Percentiles rank a stretch among this genome's conserved stretches.
phyloP scores from a whole-genome alignment of 2,329 filamentous ascomycete species.

The Alternaria tenuissima region DNA sequence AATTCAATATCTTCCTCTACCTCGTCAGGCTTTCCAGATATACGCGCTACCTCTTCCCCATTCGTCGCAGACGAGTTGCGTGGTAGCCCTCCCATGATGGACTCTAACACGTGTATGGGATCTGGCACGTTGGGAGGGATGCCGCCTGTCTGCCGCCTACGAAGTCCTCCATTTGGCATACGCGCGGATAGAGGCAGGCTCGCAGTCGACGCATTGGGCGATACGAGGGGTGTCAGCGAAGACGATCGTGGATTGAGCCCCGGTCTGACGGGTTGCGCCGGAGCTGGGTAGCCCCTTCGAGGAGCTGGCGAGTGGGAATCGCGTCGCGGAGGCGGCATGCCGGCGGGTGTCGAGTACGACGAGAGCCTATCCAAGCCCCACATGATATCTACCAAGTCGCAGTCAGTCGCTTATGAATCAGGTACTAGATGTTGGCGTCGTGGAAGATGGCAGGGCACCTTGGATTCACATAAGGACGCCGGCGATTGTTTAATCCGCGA shows the following conservation, averaged over 20 bases:
- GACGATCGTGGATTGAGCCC: slow-evolving; percentile 76
- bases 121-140: slow-evolving; percentile 68
- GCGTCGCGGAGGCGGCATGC: slow-evolving; percentile 68
- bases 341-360: slow-evolving; percentile 70
- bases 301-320: slow-evolving; percentile 77
- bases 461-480: background rate
- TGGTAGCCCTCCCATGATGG: slow-evolving; percentile 61
- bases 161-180: slow-evolving; percentile 71
- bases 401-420: background rate
- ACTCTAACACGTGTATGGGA: slow-evolving; percentile 73
- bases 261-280: slow-evolving; percentile 75
- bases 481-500: slow-evolving; percentile 32
- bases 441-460: background rate
- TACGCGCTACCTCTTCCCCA: slow-evolving; percentile 21
- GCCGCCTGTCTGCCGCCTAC: slow-evolving; percentile 66
- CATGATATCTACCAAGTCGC: slow-evolving; percentile 61
- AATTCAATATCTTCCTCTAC: slow-evolving; percentile 79
- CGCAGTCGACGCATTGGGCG: slow-evolving; percentile 75
- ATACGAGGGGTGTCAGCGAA: slow-evolving; percentile 73
- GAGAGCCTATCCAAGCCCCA: slow-evolving; percentile 86
- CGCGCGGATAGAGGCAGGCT: slow-evolving; percentile 75
- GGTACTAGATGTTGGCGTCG: background rate
- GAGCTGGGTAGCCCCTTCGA: slow-evolving; percentile 71
- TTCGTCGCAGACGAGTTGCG: slow-evolving; percentile 31
- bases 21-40: slow-evolving; percentile 55